These are phyloP conservation scores for Neopestalotiopsis sp. DNA, from an alignment of 2,329 filamentous ascomycete genomes.

Conservation along the genomic window DNA sequence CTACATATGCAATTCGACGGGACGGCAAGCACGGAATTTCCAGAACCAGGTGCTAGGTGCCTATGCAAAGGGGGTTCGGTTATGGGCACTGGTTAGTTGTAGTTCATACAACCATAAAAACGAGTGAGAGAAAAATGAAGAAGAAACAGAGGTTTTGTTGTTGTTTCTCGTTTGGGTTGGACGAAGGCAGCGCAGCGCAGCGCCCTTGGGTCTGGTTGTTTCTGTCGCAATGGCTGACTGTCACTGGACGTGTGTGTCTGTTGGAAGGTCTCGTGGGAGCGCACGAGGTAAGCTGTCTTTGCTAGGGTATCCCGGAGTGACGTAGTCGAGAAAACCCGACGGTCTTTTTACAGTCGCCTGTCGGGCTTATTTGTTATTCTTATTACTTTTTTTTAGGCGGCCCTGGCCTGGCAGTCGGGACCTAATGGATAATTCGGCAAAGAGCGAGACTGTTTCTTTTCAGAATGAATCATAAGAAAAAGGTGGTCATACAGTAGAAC, in stretches of 20 bases:
- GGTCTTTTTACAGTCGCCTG: background rate
- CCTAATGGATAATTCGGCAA: background rate
- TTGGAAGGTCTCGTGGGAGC: constrained; percentile 6
- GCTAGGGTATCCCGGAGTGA: constrained; percentile 14
- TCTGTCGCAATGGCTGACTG: constrained; percentile 3
- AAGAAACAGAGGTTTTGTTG: background rate
- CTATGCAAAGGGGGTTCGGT: background rate
- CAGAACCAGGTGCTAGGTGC: background rate
- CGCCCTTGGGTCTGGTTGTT: background rate
- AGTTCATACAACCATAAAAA: background rate
- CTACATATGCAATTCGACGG: background rate
- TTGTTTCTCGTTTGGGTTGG: background rate
- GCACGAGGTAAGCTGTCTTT: background rate
- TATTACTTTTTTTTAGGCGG: background rate
- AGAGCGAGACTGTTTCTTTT: constrained; percentile 2
- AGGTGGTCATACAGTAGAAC: too few species aligned
- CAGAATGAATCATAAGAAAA: background rate
- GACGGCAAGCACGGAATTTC: background rate
- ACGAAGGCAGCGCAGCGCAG: background rate
- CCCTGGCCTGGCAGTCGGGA: background rate
- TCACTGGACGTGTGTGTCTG: background rate
- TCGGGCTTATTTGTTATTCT: background rate
- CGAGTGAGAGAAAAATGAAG: background rate
- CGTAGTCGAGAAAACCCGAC: constrained; percentile 16
- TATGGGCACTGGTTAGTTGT: background rate